phyloP scores from a whole-genome alignment of 106 monocot species.

The Dendrobium officinale region DNA sequence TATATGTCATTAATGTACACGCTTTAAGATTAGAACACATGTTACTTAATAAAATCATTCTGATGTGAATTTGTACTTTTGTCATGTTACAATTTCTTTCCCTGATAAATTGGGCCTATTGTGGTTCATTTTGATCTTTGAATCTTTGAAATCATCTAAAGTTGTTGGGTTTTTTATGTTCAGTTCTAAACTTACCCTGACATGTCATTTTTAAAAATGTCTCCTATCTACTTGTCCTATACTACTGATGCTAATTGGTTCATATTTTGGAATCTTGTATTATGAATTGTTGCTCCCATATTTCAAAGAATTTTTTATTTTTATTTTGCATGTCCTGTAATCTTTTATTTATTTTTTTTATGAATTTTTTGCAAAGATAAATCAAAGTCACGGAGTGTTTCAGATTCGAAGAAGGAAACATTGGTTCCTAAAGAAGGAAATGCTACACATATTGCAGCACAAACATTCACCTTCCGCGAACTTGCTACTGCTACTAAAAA shows the following conservation, averaged over 20 bases:
- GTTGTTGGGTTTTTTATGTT: not conserved
- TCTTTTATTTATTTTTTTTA: constrained; percentile 5
- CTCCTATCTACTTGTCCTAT: not conserved
- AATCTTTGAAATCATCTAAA: not conserved
- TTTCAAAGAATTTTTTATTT: not conserved
- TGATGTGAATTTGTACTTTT: not conserved
- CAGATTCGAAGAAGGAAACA: constrained; percentile 27
- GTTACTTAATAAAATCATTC: not conserved
- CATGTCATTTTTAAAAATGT: not conserved
- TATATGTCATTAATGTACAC: not conserved
- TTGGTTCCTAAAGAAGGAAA: constrained; percentile 22
- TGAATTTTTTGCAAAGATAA: constrained; percentile 26
- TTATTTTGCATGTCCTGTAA: not conserved
- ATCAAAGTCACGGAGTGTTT: constrained; percentile 21
- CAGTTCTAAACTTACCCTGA: not conserved
- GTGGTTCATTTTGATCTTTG: not conserved
- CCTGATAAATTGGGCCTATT: not conserved
- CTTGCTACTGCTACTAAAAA: constrained; percentile 50
- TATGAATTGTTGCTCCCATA: not conserved
- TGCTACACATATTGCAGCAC: constrained; percentile 37
- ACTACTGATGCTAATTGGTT: not conserved
- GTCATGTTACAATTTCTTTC: not conserved
- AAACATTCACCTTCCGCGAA: constrained; percentile 42
- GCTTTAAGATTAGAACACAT: not conserved
- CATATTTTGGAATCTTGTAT: not conserved